Evolutionary conservation across 192 early-diverging fungal genomes (phyloP).

Genomic region (Gorgonomyces haynaldii): DNA sequence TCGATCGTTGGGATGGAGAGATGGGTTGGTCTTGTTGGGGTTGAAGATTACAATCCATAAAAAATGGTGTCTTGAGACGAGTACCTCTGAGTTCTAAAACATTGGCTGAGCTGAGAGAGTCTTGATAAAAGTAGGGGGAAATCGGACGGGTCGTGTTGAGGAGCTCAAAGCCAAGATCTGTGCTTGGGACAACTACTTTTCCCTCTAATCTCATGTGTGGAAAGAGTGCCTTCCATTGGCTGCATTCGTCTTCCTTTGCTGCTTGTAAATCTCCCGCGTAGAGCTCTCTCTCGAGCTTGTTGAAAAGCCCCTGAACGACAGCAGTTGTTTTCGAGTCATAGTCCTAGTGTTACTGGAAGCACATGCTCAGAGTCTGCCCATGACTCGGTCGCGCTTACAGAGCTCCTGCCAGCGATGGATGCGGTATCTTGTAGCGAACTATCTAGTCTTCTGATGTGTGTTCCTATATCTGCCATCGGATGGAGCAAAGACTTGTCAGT

Average conservation of each 20-base stretch:
- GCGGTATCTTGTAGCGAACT: slow-evolving; percentile 1
- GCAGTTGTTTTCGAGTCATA: slow-evolving; percentile 2
- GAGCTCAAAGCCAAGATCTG: slow-evolving; percentile 1
- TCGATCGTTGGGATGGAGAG: no score
- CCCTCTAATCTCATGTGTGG: background rate
- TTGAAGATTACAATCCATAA: no score
- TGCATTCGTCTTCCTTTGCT: slow-evolving; percentile 5
- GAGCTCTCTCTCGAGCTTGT: background rate
- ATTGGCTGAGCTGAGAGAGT: no score
- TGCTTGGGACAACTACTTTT: background rate
- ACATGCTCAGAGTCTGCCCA: slow-evolving; percentile 5
- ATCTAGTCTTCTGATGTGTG: no score
- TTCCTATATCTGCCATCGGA: no score
- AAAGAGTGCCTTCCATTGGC: slow-evolving; percentile 1
- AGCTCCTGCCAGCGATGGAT: background rate
- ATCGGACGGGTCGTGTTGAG: no score
- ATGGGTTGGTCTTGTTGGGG: no score
- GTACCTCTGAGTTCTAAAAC: no score
- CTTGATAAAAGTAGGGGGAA: no score
- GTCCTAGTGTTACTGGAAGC: background rate
- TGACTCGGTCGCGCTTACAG: background rate
- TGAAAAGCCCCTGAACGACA: background rate
- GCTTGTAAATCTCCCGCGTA: background rate
- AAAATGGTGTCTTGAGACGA: no score
- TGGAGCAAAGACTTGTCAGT: no score